Conservation (phyloP, 2,329 filamentous ascomycete species). For the Leptodontidium sp. region DNA sequence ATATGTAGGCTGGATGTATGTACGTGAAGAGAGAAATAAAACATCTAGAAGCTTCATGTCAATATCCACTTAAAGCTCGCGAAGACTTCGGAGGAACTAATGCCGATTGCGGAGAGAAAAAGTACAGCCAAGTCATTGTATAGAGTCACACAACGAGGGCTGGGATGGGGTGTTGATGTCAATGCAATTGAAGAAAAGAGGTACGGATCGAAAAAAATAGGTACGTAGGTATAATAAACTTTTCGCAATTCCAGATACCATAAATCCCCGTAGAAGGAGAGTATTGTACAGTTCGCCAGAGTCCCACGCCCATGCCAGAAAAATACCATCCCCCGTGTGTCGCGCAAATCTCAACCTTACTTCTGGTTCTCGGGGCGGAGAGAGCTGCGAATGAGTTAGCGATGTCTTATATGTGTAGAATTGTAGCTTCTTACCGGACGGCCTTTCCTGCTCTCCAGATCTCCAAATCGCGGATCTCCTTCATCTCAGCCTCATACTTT, state of each 20-base stretch:
- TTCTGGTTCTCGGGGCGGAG: conserved; percentile 90
- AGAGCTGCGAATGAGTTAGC: conserved; percentile 55
- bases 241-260: conserved; percentile 47
- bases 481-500: conserved; percentile 97
- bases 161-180: conserved; percentile 19
- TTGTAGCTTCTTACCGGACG: conserved; percentile 70
- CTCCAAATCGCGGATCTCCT: conserved; percentile 97
- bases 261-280: conserved; percentile 40
- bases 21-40: conserved; percentile 4
- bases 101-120: conserved; percentile 38
- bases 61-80: conserved; percentile 14
- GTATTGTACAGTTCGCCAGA: conserved; percentile 48
- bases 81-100: conserved; percentile 25
- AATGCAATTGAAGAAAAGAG: conserved; percentile 21
- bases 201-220: conserved; percentile 15
- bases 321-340: conserved; percentile 32
- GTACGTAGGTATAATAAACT: conserved; percentile 37
- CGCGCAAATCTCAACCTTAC: conserved; percentile 48
- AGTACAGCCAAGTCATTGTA: background rate
- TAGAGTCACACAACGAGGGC: conserved; percentile 14
- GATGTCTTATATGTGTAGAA: conserved; percentile 11
- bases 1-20: conserved; percentile 1
- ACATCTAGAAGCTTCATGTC: conserved; percentile 16
- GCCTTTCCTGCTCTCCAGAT: conserved; percentile 99
- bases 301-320: conserved; percentile 39